Conservation (phyloP, 495 filamentous ascomycete genomes). For the Penicillium diatomitis region DNA sequence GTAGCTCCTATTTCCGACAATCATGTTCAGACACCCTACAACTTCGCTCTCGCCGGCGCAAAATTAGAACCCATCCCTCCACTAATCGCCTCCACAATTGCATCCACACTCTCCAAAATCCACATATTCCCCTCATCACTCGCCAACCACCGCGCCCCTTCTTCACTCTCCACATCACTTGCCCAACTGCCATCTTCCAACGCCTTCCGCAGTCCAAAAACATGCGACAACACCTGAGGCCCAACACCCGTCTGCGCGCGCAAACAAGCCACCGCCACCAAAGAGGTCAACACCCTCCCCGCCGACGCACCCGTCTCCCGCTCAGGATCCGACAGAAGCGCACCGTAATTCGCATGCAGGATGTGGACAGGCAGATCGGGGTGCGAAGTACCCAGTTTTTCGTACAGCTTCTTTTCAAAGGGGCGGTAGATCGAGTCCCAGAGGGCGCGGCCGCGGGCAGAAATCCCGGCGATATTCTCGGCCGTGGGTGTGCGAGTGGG, state of each 20-base stretch:
- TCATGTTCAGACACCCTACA: conserved; percentile 19
- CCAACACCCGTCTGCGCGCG: conserved; percentile 68
- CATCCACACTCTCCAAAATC: conserved; percentile 61
- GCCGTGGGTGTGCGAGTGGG: conserved; percentile 12
- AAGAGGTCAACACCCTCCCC: conserved; percentile 54
- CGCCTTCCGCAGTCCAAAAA: conserved; percentile 66
- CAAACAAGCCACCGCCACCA: conserved; percentile 61
- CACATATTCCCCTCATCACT: conserved; percentile 65
- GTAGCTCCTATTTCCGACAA: no score
- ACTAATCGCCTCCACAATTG: conserved; percentile 55
- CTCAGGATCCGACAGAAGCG: conserved; percentile 57
- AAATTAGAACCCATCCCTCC: conserved; percentile 49
- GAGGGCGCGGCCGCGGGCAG: conserved; percentile 46
- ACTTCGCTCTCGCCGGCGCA: conserved; percentile 45
- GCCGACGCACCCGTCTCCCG: conserved; percentile 42
- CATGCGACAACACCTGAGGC: conserved; percentile 66
- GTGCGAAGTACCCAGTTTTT: conserved; percentile 57
- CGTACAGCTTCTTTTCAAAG: conserved; percentile 57
- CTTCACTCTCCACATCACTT: conserved; percentile 42
- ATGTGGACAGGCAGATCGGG: conserved; percentile 75
- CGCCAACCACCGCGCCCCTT: conserved; percentile 55
- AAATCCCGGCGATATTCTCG: conserved; percentile 43
- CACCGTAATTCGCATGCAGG: conserved; percentile 59
- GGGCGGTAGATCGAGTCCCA: conserved; percentile 69
- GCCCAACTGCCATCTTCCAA: conserved; percentile 54